phyloP scores from a whole-genome alignment of 2,329 filamentous ascomycete species.

The Exophiala viscosa region DNA sequence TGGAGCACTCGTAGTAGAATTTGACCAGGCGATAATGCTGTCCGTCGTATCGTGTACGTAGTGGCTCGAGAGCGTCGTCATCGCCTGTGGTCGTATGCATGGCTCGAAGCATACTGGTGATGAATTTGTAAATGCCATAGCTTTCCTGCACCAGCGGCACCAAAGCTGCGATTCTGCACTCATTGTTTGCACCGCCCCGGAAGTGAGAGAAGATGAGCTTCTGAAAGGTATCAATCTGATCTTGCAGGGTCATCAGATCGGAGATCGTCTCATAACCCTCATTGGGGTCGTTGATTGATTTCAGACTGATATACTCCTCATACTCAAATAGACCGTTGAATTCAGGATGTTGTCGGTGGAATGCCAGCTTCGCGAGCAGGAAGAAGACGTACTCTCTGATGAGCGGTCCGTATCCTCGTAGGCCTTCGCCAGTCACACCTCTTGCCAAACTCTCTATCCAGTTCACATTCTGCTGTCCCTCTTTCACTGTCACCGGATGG shows the following conservation, averaged over 20 bases:
- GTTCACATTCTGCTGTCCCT: conserved; percentile 79
- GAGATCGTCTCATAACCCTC: conserved; percentile 95
- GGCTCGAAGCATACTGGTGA: conserved; percentile 96
- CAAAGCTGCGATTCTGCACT: conserved; percentile 90
- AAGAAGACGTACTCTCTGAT: conserved; percentile 98
- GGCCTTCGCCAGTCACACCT: conserved; percentile 75
- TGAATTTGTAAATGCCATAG: conserved; percentile 99
- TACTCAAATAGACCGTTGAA: conserved; percentile 99
- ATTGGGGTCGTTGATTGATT: conserved; percentile 97
- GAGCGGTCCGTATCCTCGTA: conserved; percentile 81
- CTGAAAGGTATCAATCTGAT: conserved; percentile 98
- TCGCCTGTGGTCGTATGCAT: conserved; percentile 97
- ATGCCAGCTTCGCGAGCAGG: conserved; percentile 88
- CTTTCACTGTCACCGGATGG: conserved; percentile 79
- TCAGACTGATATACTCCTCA: conserved; percentile 96
- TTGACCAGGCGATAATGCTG: conserved; percentile 95
- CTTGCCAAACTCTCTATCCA: conserved; percentile 93
- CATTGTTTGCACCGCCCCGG: conserved; percentile 84
- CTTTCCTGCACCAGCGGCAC: conserved; percentile 95
- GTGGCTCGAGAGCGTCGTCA: conserved; percentile 82
- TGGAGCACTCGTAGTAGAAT: conserved; percentile 99
- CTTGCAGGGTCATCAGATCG: conserved; percentile 92
- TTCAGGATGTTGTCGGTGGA: conserved; percentile 93
- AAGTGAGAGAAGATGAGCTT: conserved; percentile 98
- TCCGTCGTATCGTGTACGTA: conserved; percentile 84